phyloP scores from a whole-genome alignment of 2,329 filamentous ascomycete genomes.

The Sporothrix sp. region DNA sequence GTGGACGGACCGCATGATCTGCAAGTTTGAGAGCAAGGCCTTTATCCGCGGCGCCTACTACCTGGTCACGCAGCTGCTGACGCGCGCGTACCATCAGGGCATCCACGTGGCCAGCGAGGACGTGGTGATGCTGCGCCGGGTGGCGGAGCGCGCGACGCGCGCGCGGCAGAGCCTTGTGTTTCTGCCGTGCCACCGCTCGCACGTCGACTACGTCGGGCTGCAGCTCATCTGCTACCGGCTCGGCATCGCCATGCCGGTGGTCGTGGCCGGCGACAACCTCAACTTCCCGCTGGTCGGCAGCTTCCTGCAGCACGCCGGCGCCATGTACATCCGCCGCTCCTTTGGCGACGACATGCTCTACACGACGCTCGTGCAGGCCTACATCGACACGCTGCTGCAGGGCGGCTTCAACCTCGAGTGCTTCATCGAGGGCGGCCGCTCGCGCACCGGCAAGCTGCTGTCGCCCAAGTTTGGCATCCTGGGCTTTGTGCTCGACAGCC shows the following conservation, averaged over 20 bases:
- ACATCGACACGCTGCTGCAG: conserved; percentile 85
- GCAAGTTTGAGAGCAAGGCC: conserved; percentile 91
- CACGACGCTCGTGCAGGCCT: conserved; percentile 84
- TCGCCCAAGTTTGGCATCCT: conserved; percentile 94
- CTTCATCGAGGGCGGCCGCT: conserved; percentile 92
- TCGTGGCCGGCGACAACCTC: conserved; percentile 91
- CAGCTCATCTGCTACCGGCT: conserved; percentile 94
- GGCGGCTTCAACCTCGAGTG: conserved; percentile 93
- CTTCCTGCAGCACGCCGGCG: conserved; percentile 91
- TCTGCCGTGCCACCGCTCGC: conserved; percentile 84
- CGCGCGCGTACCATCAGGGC: conserved; percentile 89
- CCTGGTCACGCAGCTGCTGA: conserved; percentile 74
- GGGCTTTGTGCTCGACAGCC: conserved; percentile 80
- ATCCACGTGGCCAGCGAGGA: conserved; percentile 96
- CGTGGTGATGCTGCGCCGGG: conserved; percentile 68
- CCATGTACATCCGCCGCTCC: conserved; percentile 89
- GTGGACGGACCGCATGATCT: conserved; percentile 93
- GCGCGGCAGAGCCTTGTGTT: conserved; percentile 96
- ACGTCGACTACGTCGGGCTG: conserved; percentile 91
- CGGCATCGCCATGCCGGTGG: conserved; percentile 77
- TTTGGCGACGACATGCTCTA: conserved; percentile 92
- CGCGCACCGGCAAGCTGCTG: conserved; percentile 84
- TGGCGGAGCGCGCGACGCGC: conserved; percentile 71
- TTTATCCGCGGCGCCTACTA: conserved; percentile 95
- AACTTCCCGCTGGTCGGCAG: conserved; percentile 85